Evolutionary conservation across 192 early-diverging fungal genomes (phyloP).

Genomic region (Coemansia sp.): DNA sequence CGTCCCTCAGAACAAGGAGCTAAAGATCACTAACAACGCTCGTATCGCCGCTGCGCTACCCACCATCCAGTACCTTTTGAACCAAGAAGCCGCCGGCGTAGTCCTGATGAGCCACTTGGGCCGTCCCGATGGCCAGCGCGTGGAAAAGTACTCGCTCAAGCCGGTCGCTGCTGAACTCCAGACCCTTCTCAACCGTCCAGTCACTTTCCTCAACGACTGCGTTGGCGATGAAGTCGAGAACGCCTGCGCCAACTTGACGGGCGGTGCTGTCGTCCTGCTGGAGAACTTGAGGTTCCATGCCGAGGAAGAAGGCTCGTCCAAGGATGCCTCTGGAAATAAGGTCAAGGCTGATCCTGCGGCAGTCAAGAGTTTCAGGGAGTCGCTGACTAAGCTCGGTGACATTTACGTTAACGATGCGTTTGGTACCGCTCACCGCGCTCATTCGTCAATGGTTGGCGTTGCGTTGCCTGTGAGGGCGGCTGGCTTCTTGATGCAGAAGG

Average conservation of each 20-base stretch:
- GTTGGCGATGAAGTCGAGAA: conserved; percentile 88
- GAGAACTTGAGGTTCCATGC: conserved; percentile 99
- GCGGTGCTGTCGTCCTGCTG: conserved; percentile 84
- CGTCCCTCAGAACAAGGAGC: conserved; percentile 88
- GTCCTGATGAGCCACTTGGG: conserved; percentile 97
- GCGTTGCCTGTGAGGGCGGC: conserved; percentile 87
- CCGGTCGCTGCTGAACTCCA: conserved; percentile 87
- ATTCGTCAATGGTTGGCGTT: conserved; percentile 97
- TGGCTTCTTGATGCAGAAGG: conserved; percentile 98
- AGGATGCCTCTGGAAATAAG: conserved; percentile 89
- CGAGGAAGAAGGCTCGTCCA: conserved; percentile 95
- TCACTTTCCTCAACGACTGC: conserved; percentile 92
- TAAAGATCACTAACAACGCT: conserved; percentile 95
- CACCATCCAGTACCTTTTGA: conserved; percentile 88
- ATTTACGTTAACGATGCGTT: conserved; percentile 99
- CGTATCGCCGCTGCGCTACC: conserved; percentile 94
- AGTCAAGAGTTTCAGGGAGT: conserved; percentile 86
- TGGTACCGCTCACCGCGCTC: conserved; percentile 98
- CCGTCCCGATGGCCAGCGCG: conserved; percentile 90
- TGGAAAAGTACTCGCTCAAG: conserved; percentile 87
- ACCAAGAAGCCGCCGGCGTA: conserved; percentile 83
- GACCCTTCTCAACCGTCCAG: conserved; percentile 74
- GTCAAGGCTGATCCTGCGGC: conserved; percentile 82
- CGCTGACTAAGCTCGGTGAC: conserved; percentile 91
- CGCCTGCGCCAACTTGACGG: conserved; percentile 66